phyloP scores from a whole-genome alignment of 257 asterid genomes.

The Osmanthus fragrans region DNA sequence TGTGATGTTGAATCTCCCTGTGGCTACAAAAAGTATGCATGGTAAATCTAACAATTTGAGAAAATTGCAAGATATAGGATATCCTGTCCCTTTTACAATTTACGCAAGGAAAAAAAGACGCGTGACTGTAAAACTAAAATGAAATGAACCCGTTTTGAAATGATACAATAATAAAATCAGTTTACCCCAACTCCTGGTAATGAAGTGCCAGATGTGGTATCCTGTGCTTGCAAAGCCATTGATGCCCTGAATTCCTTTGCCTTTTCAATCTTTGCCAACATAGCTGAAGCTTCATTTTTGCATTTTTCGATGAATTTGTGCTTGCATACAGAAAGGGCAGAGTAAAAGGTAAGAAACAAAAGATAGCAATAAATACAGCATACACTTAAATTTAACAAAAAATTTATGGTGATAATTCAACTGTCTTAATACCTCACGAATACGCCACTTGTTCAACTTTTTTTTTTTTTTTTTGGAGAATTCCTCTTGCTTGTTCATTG shows the following conservation, averaged over 20 bases:
- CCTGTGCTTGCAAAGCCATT: slow-evolving; percentile 63
- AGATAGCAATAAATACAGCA: slow-evolving; percentile 16
- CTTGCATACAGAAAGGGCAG: slow-evolving; percentile 43
- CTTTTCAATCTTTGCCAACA: slow-evolving; percentile 91
- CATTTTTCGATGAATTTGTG: slow-evolving; percentile 97
- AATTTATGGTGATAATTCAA: slow-evolving; percentile 15
- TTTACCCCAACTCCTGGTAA: slow-evolving; percentile 64
- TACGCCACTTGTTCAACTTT: not conserved
- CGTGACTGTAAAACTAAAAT: not conserved
- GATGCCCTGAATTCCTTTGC: slow-evolving; percentile 73
- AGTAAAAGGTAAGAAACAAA: slow-evolving; percentile 27
- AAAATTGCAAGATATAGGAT: not conserved
- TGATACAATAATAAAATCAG: slow-evolving; percentile 19
- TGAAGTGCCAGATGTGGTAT: slow-evolving; percentile 49
- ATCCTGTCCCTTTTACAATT: slow-evolving; percentile 15
- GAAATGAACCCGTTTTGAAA: slow-evolving; percentile 20
- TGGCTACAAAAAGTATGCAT: slow-evolving; percentile 34
- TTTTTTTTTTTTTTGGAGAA: not conserved
- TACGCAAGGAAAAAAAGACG: not conserved
- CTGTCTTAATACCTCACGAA: not conserved
- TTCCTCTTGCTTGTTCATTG: slow-evolving; percentile 15
- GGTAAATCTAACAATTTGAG: slow-evolving; percentile 15
- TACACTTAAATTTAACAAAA: slow-evolving; percentile 10
- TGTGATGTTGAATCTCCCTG: slow-evolving; percentile 44
- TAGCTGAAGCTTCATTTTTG: slow-evolving; percentile 76